Conservation (phyloP, 1,284 basidiomycete species). For the Moesziomyces sp. region DNA sequence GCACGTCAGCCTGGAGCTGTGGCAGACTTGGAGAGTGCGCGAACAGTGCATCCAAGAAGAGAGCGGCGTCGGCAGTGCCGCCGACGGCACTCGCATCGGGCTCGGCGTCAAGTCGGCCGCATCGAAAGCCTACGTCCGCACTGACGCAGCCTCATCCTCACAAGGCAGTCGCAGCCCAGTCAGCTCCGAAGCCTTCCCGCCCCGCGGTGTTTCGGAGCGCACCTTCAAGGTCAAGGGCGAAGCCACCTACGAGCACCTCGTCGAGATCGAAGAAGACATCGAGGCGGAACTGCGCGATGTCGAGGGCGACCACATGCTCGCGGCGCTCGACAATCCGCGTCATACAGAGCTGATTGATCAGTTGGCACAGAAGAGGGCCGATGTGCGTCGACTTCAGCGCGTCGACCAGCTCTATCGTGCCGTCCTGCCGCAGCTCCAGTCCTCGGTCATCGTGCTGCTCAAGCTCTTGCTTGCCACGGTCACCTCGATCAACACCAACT, state of each 20-base stretch:
- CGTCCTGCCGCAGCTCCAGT: constrained; percentile 60
- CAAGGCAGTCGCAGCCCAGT: constrained; percentile 58
- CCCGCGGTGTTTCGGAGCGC: constrained; percentile 23
- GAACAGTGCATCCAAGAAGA: constrained; percentile 95
- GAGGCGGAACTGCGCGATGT: constrained; percentile 50
- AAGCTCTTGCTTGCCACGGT: constrained; percentile 65
- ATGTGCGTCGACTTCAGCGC: constrained; percentile 57
- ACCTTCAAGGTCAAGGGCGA: constrained; percentile 55
- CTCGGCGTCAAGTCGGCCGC: constrained; percentile 37
- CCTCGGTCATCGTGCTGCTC: constrained; percentile 65
- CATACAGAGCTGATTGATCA: constrained; percentile 40
- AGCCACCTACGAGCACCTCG: constrained; percentile 57
- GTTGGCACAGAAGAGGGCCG: constrained; percentile 56
- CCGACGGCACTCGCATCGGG: constrained; percentile 52
- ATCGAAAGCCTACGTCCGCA: constrained; percentile 27
- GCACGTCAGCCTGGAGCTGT: constrained; percentile 86
- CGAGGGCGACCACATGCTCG: constrained; percentile 57
- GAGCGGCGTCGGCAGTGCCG: constrained; percentile 83
- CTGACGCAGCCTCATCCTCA: constrained; percentile 46
- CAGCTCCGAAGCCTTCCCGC: constrained; percentile 45
- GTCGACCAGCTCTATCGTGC: constrained; percentile 62
- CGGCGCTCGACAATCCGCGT: constrained; percentile 57
- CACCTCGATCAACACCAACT: constrained; percentile 62
- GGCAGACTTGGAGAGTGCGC: constrained; percentile 93
- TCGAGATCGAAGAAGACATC: constrained; percentile 56